Conservation (phyloP, 2,329 filamentous ascomycete genomes). For the Thermothelomyces thermophilus region DNA sequence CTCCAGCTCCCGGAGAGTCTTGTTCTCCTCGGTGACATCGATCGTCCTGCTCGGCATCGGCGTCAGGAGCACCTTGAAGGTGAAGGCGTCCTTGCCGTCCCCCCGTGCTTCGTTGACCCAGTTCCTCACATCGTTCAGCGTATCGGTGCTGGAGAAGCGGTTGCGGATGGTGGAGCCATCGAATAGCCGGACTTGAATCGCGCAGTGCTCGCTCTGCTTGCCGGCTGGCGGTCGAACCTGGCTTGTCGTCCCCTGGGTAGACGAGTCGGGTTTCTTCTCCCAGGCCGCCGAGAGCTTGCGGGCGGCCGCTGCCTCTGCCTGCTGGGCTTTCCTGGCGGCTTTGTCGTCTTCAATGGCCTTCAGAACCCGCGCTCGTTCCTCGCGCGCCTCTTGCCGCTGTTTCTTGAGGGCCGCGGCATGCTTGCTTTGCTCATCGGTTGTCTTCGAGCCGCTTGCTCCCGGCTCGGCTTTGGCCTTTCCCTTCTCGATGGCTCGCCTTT, state of each 20-base stretch:
- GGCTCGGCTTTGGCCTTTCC: slow-evolving; percentile 33
- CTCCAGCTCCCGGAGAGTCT: slow-evolving; percentile 61
- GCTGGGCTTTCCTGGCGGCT: slow-evolving; percentile 54
- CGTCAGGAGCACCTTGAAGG: slow-evolving; percentile 75
- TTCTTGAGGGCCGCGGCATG: slow-evolving; percentile 53
- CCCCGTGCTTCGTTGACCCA: slow-evolving; percentile 65
- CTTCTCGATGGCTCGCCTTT: slow-evolving; percentile 28
- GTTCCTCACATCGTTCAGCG: slow-evolving; percentile 61
- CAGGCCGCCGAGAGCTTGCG: slow-evolving; percentile 24
- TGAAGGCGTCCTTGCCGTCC: slow-evolving; percentile 60
- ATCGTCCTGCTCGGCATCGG: slow-evolving; percentile 71
- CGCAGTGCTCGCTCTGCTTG: slow-evolving; percentile 37
- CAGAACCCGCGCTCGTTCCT: slow-evolving; percentile 65
- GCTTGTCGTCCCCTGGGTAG: slow-evolving; percentile 27
- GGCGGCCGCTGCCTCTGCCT: slow-evolving; percentile 38
- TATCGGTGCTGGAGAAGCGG: slow-evolving; percentile 58
- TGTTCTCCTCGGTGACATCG: slow-evolving; percentile 65
- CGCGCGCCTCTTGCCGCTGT: slow-evolving; percentile 56
- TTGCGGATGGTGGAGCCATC: slow-evolving; percentile 75
- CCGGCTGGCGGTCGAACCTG: slow-evolving; percentile 22
- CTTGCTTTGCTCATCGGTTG: slow-evolving; percentile 34
- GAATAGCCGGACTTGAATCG: slow-evolving; percentile 73
- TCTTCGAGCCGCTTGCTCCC: slow-evolving; percentile 14
- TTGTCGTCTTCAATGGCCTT: slow-evolving; percentile 73
- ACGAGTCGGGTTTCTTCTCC: slow-evolving; percentile 20